Percentiles rank a stretch among this genome's conserved stretches.
These are phyloP conservation scores for Asterella californica DNA, from an alignment of 225 moss, liverwort and hornwort species.

Conservation along the genomic window DNA sequence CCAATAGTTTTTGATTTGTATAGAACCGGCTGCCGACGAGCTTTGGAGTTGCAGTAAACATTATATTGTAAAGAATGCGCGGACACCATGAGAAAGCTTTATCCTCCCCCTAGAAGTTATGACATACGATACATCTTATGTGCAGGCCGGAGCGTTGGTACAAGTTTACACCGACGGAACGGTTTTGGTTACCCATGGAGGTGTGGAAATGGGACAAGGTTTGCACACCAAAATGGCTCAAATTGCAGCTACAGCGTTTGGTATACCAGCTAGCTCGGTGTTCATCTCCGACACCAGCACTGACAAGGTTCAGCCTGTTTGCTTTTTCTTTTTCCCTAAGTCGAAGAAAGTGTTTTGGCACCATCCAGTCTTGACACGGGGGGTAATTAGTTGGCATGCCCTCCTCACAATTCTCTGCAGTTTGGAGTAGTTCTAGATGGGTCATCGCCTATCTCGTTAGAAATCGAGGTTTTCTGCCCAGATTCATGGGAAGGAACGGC, in stretches of 20 bases:
- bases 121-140: background rate
- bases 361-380: background rate
- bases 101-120: background rate
- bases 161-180: conserved; percentile 97
- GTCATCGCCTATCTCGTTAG: no score
- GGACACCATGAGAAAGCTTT: background rate
- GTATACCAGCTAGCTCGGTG: conserved; percentile 58
- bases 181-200: conserved; percentile 89
- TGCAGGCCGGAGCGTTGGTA: conserved; percentile 89
- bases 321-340: background rate
- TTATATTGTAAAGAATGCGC: background rate
- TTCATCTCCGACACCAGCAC: conserved; percentile 95
- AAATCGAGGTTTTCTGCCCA: background rate
- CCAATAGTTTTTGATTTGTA: background rate
- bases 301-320: conserved; percentile 56
- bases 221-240: conserved; percentile 96
- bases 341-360: background rate
- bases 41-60: background rate
- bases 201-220: conserved; percentile 98
- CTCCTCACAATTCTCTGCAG: background rate
- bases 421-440: background rate
- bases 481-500: background rate
- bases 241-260: conserved; percentile 76
- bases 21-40: background rate
- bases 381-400: no score